Conservation (phyloP, 495 filamentous ascomycete genomes). For the Podospora sp. region DNA sequence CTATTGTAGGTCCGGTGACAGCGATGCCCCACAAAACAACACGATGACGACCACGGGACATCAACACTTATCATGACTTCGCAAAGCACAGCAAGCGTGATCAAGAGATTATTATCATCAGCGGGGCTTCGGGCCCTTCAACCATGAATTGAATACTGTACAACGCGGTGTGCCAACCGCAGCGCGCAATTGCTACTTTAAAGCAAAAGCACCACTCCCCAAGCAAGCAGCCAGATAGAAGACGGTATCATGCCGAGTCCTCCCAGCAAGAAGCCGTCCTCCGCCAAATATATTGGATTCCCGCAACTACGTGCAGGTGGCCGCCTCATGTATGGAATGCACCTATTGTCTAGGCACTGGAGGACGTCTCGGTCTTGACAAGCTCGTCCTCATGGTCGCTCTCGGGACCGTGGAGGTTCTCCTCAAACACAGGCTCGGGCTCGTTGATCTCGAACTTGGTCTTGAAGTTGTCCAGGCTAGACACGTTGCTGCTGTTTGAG, state of each 20-base stretch:
- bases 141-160: constrained; percentile 24
- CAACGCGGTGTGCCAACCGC: constrained; percentile 25
- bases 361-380: constrained; percentile 57
- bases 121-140: background rate
- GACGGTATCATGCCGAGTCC: constrained; percentile 20
- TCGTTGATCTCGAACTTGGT: constrained; percentile 90
- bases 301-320: constrained; percentile 21
- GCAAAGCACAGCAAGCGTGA: background rate
- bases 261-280: constrained; percentile 22
- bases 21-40: background rate
- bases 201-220: constrained; percentile 22
- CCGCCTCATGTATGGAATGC: constrained; percentile 13
- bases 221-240: constrained; percentile 35
- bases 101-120: background rate
- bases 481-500: constrained; percentile 81
- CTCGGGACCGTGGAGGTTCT: constrained; percentile 69
- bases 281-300: constrained; percentile 37
- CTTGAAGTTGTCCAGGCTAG: constrained; percentile 67
- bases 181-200: constrained; percentile 20
- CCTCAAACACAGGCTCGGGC: constrained; percentile 85
- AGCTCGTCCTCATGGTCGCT: constrained; percentile 46
- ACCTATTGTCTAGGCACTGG: constrained; percentile 33
- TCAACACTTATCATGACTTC: background rate
- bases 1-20: background rate
- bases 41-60: background rate